Evolutionary conservation across 257 asterid genomes (phyloP).

Genomic region (Primulina tabacum): DNA sequence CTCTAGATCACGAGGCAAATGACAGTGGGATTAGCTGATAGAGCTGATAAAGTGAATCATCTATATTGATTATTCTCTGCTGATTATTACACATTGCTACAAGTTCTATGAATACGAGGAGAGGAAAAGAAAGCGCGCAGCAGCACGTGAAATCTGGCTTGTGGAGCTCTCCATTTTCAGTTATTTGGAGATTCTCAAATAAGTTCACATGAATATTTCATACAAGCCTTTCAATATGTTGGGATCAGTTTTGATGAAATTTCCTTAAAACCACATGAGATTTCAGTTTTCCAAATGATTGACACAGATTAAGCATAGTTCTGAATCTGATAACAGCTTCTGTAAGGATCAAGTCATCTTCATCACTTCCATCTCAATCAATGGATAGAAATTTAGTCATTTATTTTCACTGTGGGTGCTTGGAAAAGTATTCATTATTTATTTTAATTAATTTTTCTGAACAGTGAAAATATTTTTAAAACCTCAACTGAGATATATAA

Average conservation of each 20-base stretch:
- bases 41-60: background rate
- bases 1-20: constrained; percentile 7
- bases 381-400: too few relatives aligned
- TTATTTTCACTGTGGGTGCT: too few relatives aligned
- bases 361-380: background rate
- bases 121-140: background rate
- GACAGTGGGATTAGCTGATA: constrained; percentile 6
- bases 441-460: too few relatives aligned
- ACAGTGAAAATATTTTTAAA: too few relatives aligned
- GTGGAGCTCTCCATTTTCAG: background rate
- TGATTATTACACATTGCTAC: background rate
- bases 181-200: background rate
- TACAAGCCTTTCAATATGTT: background rate
- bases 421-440: too few relatives aligned
- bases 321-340: background rate
- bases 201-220: background rate
- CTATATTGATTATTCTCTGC: background rate
- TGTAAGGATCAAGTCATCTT: background rate
- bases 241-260: constrained; percentile 8
- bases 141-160: background rate
- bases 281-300: background rate
- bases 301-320: background rate
- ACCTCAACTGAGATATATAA: too few relatives aligned
- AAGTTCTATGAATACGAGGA: background rate
- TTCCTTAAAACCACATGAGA: background rate